Evolutionary conservation across 257 asterid species (phyloP).

Genomic region (Cynanchum wilfordii): DNA sequence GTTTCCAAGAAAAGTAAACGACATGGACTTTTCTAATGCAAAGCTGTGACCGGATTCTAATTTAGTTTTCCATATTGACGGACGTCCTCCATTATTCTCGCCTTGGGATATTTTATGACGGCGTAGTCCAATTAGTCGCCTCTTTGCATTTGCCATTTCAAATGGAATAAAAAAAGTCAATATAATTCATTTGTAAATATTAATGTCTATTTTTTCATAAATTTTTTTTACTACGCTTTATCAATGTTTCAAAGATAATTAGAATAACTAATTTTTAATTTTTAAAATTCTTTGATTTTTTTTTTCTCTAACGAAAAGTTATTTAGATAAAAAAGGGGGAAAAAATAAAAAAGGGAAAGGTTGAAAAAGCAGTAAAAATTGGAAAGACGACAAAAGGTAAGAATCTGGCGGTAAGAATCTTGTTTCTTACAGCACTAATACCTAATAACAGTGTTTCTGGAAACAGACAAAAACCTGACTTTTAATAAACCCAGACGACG

Average conservation of each 20-base stretch:
- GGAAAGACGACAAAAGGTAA: not conserved
- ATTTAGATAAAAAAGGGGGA: not conserved
- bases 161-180: no score
- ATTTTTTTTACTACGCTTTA: no score
- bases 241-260: no score
- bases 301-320: not conserved
- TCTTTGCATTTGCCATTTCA: no score
- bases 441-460: not conserved
- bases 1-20: not conserved
- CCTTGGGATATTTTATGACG: not conserved
- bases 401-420: not conserved
- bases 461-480: constrained; percentile 9
- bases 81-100: not conserved
- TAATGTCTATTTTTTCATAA: no score
- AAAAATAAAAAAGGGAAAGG: not conserved
- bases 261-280: no score
- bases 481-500: not conserved
- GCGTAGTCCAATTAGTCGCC: not conserved
- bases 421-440: not conserved
- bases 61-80: not conserved
- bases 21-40: not conserved
- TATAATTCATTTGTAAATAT: no score
- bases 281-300: no score
- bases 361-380: not conserved
- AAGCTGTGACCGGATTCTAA: not conserved